Evolutionary conservation across 768 basidiomycete species (phyloP).

Genomic region (Tulasnella sp.): DNA sequence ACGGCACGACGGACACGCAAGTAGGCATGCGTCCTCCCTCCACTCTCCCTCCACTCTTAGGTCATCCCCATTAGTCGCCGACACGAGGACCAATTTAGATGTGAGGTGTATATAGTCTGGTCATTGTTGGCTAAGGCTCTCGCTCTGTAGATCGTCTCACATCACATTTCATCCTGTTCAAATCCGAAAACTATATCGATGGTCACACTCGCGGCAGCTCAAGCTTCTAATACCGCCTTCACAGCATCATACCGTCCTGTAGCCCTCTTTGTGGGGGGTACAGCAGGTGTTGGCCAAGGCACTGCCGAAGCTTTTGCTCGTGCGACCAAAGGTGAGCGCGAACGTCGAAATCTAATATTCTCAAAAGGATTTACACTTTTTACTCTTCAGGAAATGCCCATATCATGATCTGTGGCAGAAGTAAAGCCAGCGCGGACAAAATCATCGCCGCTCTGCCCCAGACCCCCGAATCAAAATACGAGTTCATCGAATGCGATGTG

Average conservation of each 20-base stretch:
- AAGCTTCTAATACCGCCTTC: constrained; percentile 7
- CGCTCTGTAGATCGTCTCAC: no score
- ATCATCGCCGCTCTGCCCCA: constrained; percentile 19
- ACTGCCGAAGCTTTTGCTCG: constrained; percentile 16
- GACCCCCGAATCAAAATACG: constrained; percentile 21
- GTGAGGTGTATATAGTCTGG: no score
- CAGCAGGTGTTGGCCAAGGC: constrained; percentile 17
- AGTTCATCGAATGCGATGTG: constrained; percentile 25
- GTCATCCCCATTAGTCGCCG: no score
- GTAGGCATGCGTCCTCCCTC: no score
- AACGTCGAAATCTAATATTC: not conserved
- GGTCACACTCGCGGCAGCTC: constrained; percentile 7
- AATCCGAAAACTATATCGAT: not conserved
- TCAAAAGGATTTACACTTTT: not conserved
- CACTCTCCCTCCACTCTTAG: no score
- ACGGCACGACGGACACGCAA: no score
- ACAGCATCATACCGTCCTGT: constrained; percentile 13
- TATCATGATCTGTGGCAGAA: constrained; percentile 20
- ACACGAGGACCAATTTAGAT: no score
- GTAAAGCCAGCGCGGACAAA: constrained; percentile 17
- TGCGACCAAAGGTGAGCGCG: constrained; percentile 10
- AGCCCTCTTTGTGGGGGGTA: constrained; percentile 18
- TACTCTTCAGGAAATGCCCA: constrained; percentile 7
- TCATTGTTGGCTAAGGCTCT: no score
- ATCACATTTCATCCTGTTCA: no score